These are phyloP conservation scores for Hyphochytrium catenoides DNA, from an alignment of 352 stramenopile species.

Conservation along the genomic window DNA sequence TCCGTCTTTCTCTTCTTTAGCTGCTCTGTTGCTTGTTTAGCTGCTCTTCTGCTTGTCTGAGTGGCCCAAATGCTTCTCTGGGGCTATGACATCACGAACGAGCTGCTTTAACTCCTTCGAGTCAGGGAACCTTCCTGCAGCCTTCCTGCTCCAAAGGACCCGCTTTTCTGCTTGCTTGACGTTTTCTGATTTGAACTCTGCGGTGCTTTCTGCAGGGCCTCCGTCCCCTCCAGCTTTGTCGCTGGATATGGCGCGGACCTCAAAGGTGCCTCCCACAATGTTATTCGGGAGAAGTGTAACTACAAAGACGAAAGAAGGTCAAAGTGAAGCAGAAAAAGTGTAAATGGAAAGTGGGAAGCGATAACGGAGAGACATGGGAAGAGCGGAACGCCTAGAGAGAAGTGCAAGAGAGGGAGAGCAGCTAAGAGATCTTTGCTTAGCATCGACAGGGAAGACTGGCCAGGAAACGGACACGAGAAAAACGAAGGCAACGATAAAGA, in stretches of 20 bases:
- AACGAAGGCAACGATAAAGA: too few species aligned
- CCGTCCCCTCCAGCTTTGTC: too few species aligned
- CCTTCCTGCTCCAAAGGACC: constrained; percentile 59
- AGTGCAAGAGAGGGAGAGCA: too few species aligned
- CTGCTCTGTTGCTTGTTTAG: background rate
- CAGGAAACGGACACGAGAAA: constrained; percentile 35
- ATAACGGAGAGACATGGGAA: too few species aligned
- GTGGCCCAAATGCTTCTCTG: constrained; percentile 52
- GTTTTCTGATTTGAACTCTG: too few species aligned
- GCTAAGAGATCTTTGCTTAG: too few species aligned
- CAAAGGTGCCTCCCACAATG: constrained; percentile 14
- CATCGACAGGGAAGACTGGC: constrained; percentile 11
- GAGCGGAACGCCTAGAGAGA: too few species aligned
- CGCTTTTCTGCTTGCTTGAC: constrained; percentile 16
- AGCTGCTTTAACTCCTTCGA: constrained; percentile 74
- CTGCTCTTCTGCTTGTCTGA: constrained; percentile 28
- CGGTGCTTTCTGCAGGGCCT: too few species aligned
- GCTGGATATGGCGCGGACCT: constrained; percentile 7
- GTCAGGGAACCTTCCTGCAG: constrained; percentile 58
- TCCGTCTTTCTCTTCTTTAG: background rate
- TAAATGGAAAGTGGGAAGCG: too few species aligned
- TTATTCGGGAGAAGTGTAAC: constrained; percentile 12
- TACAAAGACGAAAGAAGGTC: too few species aligned
- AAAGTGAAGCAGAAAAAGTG: too few species aligned
- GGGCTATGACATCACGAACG: constrained; percentile 57